Base-by-base conservation (phyloP, 2,329 filamentous ascomycete genomes). In the Calonectria pteridis region DNA sequence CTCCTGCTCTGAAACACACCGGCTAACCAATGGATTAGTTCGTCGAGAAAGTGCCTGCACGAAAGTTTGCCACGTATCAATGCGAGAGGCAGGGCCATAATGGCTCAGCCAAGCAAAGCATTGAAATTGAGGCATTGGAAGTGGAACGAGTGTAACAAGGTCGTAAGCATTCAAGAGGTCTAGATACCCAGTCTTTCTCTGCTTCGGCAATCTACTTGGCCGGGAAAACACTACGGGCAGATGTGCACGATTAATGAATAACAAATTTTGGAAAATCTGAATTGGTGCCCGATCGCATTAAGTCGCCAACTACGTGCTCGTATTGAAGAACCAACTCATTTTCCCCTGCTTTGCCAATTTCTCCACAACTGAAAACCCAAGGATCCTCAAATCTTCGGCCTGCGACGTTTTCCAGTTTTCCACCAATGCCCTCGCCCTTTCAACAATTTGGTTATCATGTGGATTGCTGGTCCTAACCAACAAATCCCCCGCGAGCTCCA, bases 11-110 rank as follows among this genome's bases (percentile, higher is more conserved):
- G 0, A 4, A 3, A 26, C 9, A 3, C 23, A 18, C 40, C 73
- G 18, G 77, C 71, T 4, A 2, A 0, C 2, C 4, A 2, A 2
- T 2, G 16, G 18, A 4, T 3, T 9, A 79, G 77, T 79, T 79
- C 31, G 69, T 68, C 10, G 71, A 74, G 18, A 66, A 51, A 26
- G 50, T 79, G 4, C 76, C 77, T 0, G 77, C 77, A 2, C 73
- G 75, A 9, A 74, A 73, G 14, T 79, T 79, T 31, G 43, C 65
- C n/a, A 62, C 28, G 2, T 76, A 77, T n/a, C 23, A 76, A 26
- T 29, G 67, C 4, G 43, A 28, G 23, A 37, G 40, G 14, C 20
- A 40, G 37, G 20, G 51, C 13, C 13, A 18, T 23, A 16, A 3
- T 4, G 43, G 35, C 20, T 40, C 67, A 37, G 49, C 50, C 2